Evolutionary conservation across 352 stramenopile genomes (phyloP), one percentile per base, ranked within the genome.

Genomic region (Phytophthora tentaculata): DNA sequence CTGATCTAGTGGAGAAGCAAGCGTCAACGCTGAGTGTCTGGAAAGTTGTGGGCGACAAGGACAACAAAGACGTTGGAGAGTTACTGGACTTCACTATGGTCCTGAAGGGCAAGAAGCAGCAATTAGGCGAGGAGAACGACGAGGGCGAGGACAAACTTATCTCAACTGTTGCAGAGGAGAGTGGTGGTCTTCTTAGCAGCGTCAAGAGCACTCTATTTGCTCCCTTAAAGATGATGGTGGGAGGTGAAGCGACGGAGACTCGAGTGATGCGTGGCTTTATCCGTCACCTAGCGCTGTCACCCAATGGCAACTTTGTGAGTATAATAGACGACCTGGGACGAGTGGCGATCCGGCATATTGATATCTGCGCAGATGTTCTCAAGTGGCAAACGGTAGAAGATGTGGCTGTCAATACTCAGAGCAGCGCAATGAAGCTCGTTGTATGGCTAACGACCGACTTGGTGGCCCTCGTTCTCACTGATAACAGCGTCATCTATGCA

Each of bases 1-100:
- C 70, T 0, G 83, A 85, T 59, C 63, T 94, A 12, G 28, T 84
- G 0, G 26, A 73, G 26, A 71, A 76, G 3, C 65, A 77, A 39
- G 82, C 79, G 20, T 91, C 83, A 1, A 91, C 85, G 3, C 45
- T 94, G 26, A 92, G 77, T 56, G 82, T 90, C 16, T 94, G 85
- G 85, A 77, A 71, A 49, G 57, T 94, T 19, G 20, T 32, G 9
- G 65, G 63, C 5, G 54, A 61, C 5, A 67, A 77, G 14, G 70
- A 71, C 3, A 67, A 55, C 26, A 82, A 81, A 50, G 74, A 88
- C 17, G 66, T 77, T 32, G 70, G 69, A 1, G 83, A 92, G 35
- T 41, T 94, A 37, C 60, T 92, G 23, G 85, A 94, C 52, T 89
- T 79, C 54, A 91, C 83, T 16, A 90, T 94, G 69, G 67, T 92